These are phyloP conservation scores for Aphanomyces cochlioides DNA, from an alignment of 352 stramenopile species.

Conservation along the genomic window DNA sequence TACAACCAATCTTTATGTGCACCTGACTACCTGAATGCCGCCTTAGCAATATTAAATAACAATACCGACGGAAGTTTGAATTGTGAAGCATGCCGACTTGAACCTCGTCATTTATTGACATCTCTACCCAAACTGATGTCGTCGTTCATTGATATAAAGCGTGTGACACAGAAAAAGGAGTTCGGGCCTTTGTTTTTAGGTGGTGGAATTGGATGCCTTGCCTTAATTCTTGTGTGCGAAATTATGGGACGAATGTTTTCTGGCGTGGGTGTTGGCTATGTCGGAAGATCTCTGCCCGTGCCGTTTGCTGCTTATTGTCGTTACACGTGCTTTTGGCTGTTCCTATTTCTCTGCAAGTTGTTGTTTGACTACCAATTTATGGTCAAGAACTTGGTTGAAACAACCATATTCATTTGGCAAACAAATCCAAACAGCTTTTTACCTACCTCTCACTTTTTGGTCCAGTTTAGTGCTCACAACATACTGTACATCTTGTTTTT, in stretches of 20 bases:
- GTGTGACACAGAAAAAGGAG: slow-evolving; percentile 18
- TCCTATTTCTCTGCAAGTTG: slow-evolving; percentile 32
- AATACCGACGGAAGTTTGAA: slow-evolving; percentile 53
- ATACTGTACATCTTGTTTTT: slow-evolving; percentile 35
- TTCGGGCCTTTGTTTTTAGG: slow-evolving; percentile 25
- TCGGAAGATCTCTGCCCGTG: slow-evolving; percentile 32
- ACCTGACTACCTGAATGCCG: slow-evolving; percentile 44
- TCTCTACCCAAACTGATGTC: slow-evolving; percentile 8
- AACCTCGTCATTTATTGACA: slow-evolving; percentile 41
- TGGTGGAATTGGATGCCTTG: slow-evolving; percentile 26
- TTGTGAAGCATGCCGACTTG: slow-evolving; percentile 70
- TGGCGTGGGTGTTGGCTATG: slow-evolving; percentile 32
- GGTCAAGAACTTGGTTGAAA: slow-evolving; percentile 35
- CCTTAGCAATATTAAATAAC: slow-evolving; percentile 49
- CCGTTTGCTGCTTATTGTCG: slow-evolving; percentile 32
- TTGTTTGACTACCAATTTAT: slow-evolving; percentile 36
- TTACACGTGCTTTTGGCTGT: slow-evolving; percentile 36
- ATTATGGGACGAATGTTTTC: slow-evolving; percentile 31
- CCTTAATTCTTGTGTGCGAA: slow-evolving; percentile 31
- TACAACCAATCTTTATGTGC: slow-evolving; percentile 66
- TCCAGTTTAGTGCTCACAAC: slow-evolving; percentile 32
- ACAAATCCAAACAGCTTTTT: slow-evolving; percentile 14
- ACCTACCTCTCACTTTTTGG: slow-evolving; percentile 31
- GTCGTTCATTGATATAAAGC: slow-evolving; percentile 28
- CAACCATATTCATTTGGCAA: slow-evolving; percentile 34